Base-by-base conservation (phyloP, 2,329 filamentous ascomycete species). In the Beauveria sp. region DNA sequence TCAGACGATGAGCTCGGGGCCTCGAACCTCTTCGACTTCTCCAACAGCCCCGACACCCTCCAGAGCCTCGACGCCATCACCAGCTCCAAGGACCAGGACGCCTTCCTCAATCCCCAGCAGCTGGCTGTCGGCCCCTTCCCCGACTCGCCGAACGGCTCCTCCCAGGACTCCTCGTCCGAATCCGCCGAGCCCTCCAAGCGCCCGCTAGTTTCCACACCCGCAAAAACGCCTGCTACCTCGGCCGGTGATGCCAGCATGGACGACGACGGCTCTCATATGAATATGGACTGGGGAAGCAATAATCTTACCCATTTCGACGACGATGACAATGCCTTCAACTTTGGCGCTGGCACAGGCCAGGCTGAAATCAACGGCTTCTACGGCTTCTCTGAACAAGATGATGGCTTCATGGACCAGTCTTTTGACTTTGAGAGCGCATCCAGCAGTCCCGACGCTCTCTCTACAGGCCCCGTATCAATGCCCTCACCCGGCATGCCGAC, bases 391-490 rank as follows among this genome's bases (percentile, higher is more conserved):
- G 68, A 72, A n/a, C 66, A 71, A 20, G 71, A 72, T 61, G 78
- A 80, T 63, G 75, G 75, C 65, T 76, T 76, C 57, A 78, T 81
- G 75, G 75, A 79, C 58, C 73, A 75, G 51, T 73, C 77, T 53
- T 84, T 86, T 66, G 81, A 85, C 65, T 86, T 87, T 67, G 79
- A 81, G 18, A 84, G 82, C 66, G 80, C 80, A 9, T 80, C 82
- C 2, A 84, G 79, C 66, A 87, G 83, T 63, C 83, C 85, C 6
- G 79, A 77, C 61, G 74, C 73, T 9, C 53, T 67, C 16, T 67
- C 64, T 40, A 65, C 62, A 12, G 63, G 62, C 16, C 69, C 64
- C 42, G 58, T 64, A 10, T 69, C 75, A 60, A 76, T 79, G 65
- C 73, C 76, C 9, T 81, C 78, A 7, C 74, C 74, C n/a, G 69